phyloP scores from a whole-genome alignment of 768 basidiomycete genomes.

The Piloderma croceum region DNA sequence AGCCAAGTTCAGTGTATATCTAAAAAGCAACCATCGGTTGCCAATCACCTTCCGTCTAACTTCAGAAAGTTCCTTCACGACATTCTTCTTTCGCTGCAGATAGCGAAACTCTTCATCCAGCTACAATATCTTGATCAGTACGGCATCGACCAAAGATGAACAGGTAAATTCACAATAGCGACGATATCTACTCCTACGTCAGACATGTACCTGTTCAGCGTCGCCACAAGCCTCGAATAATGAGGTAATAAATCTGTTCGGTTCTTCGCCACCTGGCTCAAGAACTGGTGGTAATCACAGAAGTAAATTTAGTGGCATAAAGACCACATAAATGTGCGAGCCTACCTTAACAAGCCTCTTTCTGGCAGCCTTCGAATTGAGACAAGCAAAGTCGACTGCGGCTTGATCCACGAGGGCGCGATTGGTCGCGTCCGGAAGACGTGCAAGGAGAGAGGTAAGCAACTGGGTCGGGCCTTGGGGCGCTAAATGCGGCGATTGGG shows the following conservation, averaged over 20 bases:
- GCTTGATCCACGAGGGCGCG: slow-evolving; percentile 85
- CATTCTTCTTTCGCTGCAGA: slow-evolving; percentile 88
- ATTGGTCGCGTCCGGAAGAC: slow-evolving; percentile 92
- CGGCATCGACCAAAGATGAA: too few species aligned
- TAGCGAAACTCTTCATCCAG: slow-evolving; percentile 96
- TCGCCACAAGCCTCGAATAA: slow-evolving; percentile 86
- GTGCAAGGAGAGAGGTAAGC: slow-evolving; percentile 82
- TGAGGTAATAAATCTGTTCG: slow-evolving; percentile 89
- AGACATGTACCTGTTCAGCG: slow-evolving; percentile 86
- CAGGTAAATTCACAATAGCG: slow-evolving; percentile 60
- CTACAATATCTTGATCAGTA: slow-evolving; percentile 5
- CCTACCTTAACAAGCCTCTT: slow-evolving; percentile 83
- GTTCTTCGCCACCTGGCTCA: slow-evolving; percentile 79
- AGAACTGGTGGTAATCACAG: slow-evolving; percentile 45
- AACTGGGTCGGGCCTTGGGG: slow-evolving; percentile 92
- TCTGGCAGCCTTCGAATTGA: slow-evolving; percentile 94
- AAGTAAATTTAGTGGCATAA: slow-evolving; percentile 3
- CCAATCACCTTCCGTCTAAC: slow-evolving; percentile 69
- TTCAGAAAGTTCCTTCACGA: slow-evolving; percentile 85
- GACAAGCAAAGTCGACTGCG: slow-evolving; percentile 91
- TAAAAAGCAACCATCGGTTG: background rate
- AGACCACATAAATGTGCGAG: background rate
- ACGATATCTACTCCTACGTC: slow-evolving; percentile 85
- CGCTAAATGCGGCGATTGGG: slow-evolving; percentile 63
- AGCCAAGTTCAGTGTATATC: background rate